phyloP scores from a whole-genome alignment of 805 yeast genomes.

The Kodamaea restingae region DNA sequence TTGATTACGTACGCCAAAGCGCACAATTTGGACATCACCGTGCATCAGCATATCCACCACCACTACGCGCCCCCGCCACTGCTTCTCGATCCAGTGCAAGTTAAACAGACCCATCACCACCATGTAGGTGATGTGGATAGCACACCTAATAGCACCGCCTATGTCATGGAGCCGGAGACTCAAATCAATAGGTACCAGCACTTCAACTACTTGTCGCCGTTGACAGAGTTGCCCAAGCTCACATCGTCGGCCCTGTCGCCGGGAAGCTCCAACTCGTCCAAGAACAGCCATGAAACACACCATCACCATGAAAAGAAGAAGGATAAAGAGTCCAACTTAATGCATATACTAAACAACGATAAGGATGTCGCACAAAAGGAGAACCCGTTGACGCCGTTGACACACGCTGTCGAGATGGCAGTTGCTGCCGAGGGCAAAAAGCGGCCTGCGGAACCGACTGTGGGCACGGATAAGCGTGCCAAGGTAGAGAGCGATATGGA shows the following conservation, averaged over 20 bases:
- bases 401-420: conserved; percentile 39
- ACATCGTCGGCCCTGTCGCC: conserved; percentile 54
- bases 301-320: conserved; percentile 8
- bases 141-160: conserved; percentile 13
- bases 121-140: conserved; percentile 2
- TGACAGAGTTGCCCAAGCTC: conserved; percentile 66
- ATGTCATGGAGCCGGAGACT: conserved; percentile 45
- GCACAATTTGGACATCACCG: conserved; percentile 55
- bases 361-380: neutral
- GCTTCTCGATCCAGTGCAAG: conserved; percentile 6
- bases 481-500: conserved; percentile 24
- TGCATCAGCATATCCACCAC: conserved; percentile 85
- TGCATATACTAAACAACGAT: conserved; percentile 40
- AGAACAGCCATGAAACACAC: no score
- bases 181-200: conserved; percentile 60
- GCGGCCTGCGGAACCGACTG: conserved; percentile 4
- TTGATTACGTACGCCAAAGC: conserved; percentile 58
- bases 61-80: conserved; percentile 52
- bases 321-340: conserved; percentile 31
- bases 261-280: conserved; percentile 13
- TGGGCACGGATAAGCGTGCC: conserved; percentile 7
- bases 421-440: conserved; percentile 28
- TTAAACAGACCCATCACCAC: conserved; percentile 8
- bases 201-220: conserved; percentile 70
- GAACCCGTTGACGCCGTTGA: conserved; percentile 31